Conservation (phyloP, 371 early-diverging fungal species). For the Apophysomyces elegans region DNA sequence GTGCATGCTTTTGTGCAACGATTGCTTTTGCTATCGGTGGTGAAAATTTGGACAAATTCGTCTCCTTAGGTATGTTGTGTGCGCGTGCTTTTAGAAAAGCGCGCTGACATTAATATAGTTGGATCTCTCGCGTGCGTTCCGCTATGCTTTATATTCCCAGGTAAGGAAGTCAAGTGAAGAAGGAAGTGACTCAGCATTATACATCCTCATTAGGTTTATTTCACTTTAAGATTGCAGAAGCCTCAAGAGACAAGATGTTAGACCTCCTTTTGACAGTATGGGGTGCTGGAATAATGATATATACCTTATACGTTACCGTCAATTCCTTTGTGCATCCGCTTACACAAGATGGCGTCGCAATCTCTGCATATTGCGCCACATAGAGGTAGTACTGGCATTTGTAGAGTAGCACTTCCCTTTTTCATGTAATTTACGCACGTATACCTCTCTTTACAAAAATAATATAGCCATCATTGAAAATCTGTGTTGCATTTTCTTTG, state of each 20-base stretch:
- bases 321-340: conserved; percentile 33
- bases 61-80: conserved; percentile 39
- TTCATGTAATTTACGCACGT: too few species aligned
- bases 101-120: conserved; percentile 18
- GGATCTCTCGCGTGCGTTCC: conserved; percentile 57
- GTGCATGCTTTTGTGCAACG: conserved; percentile 54
- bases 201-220: conserved; percentile 42
- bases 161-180: conserved; percentile 1
- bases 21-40: conserved; percentile 65
- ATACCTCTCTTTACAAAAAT: too few species aligned
- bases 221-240: conserved; percentile 57
- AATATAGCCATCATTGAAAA: too few species aligned
- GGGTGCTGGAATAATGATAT: conserved; percentile 58
- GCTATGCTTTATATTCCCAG: conserved; percentile 72
- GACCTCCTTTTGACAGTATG: conserved; percentile 50
- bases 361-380: conserved; percentile 13
- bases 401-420: background rate
- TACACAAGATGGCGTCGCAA: conserved; percentile 12
- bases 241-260: conserved; percentile 25
- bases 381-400: background rate
- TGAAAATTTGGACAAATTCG: conserved; percentile 74
- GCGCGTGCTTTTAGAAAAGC: background rate
- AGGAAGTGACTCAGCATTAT: background rate
- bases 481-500: too few species aligned
- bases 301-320: conserved; percentile 38